Percentiles rank a stretch among this genome's conserved stretches.
These are phyloP conservation scores for Myxozyma lipomycoides DNA, from an alignment of 805 yeast genomes.

Conservation along the genomic window DNA sequence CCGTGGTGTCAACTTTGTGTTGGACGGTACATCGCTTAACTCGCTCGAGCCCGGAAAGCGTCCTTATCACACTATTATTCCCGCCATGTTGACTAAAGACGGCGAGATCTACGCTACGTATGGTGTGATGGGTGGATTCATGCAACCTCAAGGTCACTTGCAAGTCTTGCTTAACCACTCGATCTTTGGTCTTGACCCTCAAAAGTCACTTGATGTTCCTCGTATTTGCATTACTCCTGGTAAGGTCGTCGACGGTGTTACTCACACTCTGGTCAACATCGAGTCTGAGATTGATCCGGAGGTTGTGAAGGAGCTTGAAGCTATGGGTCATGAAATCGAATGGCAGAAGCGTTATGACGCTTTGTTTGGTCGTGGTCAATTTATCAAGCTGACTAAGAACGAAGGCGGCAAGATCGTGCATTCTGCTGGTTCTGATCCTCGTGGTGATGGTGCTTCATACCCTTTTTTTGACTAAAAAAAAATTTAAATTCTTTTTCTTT, in stretches of 20 bases:
- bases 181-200: conserved; percentile 62
- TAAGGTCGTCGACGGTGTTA: conserved; percentile 56
- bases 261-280: conserved; percentile 54
- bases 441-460: conserved; percentile 78
- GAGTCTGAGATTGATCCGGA: conserved; percentile 60
- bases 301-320: conserved; percentile 45
- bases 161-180: conserved; percentile 67
- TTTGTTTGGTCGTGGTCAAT: conserved; percentile 55
- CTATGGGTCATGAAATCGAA: conserved; percentile 56
- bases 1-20: conserved; percentile 71
- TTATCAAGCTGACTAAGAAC: conserved; percentile 45
- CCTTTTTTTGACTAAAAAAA: conserved; percentile 16
- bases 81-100: conserved; percentile 64
- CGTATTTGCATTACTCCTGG: conserved; percentile 62
- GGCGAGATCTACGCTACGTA: conserved; percentile 61
- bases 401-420: conserved; percentile 47
- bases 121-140: conserved; percentile 85
- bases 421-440: conserved; percentile 70
- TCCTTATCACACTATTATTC: conserved; percentile 79
- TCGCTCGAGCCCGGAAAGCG: conserved; percentile 65
- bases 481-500: not conserved
- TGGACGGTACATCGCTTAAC: conserved; percentile 55
- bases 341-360: conserved; percentile 32
- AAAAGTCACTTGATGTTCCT: conserved; percentile 71
- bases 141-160: conserved; percentile 82